phyloP scores from a whole-genome alignment of 31 red algal genomes.

The Odonthalia washingtoniensis region DNA sequence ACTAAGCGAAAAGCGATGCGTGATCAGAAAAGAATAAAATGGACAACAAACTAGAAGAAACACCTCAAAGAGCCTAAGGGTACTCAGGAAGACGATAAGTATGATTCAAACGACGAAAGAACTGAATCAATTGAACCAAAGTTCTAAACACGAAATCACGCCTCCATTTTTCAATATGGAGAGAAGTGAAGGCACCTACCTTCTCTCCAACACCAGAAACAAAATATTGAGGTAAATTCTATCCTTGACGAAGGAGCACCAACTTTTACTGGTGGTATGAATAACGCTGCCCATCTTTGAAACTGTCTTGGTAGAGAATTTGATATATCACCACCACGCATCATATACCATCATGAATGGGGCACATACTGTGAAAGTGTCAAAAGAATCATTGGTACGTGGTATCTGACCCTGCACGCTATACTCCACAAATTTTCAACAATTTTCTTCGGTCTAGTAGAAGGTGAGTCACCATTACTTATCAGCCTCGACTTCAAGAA shows the following conservation, averaged over 20 bases:
- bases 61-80: too few relatives aligned
- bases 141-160: background rate
- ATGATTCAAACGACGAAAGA: background rate
- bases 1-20: too few relatives aligned
- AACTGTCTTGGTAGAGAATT: background rate
- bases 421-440: background rate
- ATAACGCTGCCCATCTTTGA: background rate
- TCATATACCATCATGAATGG: background rate
- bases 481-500: slow-evolving; percentile 19
- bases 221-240: background rate
- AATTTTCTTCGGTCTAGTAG: slow-evolving; percentile 14
- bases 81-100: too few relatives aligned
- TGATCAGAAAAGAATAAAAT: too few relatives aligned
- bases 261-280: background rate
- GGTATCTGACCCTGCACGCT: slow-evolving; percentile 3
- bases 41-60: too few relatives aligned
- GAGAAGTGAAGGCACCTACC: background rate
- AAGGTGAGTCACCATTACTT: slow-evolving; percentile 5
- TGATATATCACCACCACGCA: background rate
- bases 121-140: background rate
- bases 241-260: slow-evolving; percentile 4
- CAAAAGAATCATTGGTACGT: slow-evolving; percentile 3
- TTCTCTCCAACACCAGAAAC: background rate
- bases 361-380: slow-evolving; percentile 1
- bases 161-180: background rate